Percentiles rank a stretch among this genome's conserved stretches.
Conservation (phyloP, 257 asterid genomes). For the Solanum stenotomum region DNA sequence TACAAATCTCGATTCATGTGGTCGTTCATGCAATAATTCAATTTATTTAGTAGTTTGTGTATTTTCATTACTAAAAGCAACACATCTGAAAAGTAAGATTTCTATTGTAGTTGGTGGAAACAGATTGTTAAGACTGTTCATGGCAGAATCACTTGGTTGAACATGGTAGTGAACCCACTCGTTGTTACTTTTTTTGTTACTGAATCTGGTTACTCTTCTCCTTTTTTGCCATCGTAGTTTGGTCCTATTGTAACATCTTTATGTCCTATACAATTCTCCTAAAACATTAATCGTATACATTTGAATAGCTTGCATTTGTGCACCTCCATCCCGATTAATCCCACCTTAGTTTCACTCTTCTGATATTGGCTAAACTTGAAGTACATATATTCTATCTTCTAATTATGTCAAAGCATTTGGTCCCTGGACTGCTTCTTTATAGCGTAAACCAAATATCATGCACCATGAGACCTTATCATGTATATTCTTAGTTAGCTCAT, state of each 20-base stretch:
- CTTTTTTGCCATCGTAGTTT: background rate
- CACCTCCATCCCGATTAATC: background rate
- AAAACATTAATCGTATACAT: background rate
- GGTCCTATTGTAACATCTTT: background rate
- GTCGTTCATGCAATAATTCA: background rate
- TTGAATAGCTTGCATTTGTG: background rate
- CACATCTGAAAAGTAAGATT: background rate
- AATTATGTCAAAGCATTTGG: background rate
- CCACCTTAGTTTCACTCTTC: background rate
- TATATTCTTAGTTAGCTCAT: background rate
- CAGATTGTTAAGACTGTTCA: background rate
- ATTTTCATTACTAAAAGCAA: background rate
- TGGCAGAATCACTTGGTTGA: background rate
- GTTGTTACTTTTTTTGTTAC: background rate
- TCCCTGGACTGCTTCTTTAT: background rate
- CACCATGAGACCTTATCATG: background rate
- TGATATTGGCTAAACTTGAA: background rate
- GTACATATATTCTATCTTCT: background rate
- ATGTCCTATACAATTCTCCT: background rate
- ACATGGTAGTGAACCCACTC: background rate
- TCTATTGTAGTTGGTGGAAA: background rate
- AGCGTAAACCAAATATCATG: background rate
- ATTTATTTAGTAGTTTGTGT: background rate
- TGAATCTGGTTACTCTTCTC: background rate
- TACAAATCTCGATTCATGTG: background rate